Conservation (phyloP, 2,329 filamentous ascomycete species). For the Drechslerella coelobrocha region DNA sequence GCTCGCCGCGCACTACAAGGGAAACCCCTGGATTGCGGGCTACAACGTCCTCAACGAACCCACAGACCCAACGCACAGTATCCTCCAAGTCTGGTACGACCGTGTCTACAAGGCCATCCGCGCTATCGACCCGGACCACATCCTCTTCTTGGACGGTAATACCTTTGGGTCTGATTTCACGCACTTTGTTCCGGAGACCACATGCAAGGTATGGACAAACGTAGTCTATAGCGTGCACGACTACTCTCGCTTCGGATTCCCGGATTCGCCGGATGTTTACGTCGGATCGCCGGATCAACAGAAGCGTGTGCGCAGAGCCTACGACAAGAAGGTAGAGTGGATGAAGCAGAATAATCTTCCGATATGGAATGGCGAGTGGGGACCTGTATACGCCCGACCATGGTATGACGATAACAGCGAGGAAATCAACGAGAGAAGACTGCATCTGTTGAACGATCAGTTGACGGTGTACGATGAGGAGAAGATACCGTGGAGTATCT, state of each 20-base stretch:
- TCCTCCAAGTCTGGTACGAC: conserved; percentile 60
- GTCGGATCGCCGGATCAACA: conserved; percentile 61
- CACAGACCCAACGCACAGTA: conserved; percentile 57
- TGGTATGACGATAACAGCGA: conserved; percentile 58
- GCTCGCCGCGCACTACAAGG: conserved; percentile 60
- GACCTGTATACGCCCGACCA: conserved; percentile 62
- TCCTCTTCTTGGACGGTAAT: conserved; percentile 64
- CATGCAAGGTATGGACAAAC: conserved; percentile 56
- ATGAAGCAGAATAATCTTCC: conserved; percentile 60
- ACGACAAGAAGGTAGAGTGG: conserved; percentile 61
- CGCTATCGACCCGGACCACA: conserved; percentile 61
- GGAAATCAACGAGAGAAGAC: conserved; percentile 60
- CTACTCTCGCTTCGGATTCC: conserved; percentile 65
- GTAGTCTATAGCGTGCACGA: conserved; percentile 65
- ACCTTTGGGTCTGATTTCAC: conserved; percentile 63
- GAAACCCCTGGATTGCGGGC: conserved; percentile 60
- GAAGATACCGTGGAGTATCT: conserved; percentile 67
- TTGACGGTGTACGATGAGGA: conserved; percentile 64
- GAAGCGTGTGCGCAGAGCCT: conserved; percentile 58
- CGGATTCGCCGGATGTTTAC: conserved; percentile 58
- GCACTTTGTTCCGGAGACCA: conserved; percentile 52
- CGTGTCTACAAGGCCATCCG: conserved; percentile 59
- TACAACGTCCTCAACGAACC: conserved; percentile 59
- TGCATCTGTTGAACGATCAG: conserved; percentile 62
- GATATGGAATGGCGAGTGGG: conserved; percentile 65